Conservation (phyloP, 1,139 yeast genomes). For the Groenewaldozyma auringiensis region DNA sequence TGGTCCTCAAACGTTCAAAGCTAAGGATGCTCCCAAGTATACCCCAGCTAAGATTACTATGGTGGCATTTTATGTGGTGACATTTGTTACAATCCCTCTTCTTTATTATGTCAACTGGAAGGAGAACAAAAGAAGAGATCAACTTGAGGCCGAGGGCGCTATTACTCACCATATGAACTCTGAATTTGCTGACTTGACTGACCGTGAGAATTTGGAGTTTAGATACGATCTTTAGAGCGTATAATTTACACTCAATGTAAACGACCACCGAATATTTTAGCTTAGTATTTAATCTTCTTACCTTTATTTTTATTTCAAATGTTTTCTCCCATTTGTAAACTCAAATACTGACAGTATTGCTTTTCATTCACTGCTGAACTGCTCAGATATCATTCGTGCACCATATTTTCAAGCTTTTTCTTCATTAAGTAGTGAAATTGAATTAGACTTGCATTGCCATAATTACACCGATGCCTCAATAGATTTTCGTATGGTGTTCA, state of each 20-base stretch:
- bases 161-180: constrained; percentile 26
- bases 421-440: no score
- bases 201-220: constrained; percentile 50
- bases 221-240: constrained; percentile 24
- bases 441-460: no score
- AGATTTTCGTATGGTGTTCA: neutral
- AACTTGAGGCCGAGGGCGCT: constrained; percentile 35
- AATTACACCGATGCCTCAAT: no score
- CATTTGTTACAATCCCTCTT: constrained; percentile 21
- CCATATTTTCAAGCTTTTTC: no score
- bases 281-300: no score
- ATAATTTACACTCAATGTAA: no score
- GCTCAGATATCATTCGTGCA: no score
- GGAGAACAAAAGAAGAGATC: constrained; percentile 33
- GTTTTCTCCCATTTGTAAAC: no score
- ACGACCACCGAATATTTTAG: no score
- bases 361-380: no score
- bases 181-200: constrained; percentile 60
- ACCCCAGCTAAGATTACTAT: constrained; percentile 37
- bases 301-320: no score
- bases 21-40: constrained; percentile 44
- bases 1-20: constrained; percentile 48
- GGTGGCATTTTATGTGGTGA: constrained; percentile 31
- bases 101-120: constrained; percentile 29
- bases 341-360: no score